Evolutionary conservation across 2,329 filamentous ascomycete genomes (phyloP), one percentile per base, ranked within the genome.

Genomic region (Albifimbria verrucaria): DNA sequence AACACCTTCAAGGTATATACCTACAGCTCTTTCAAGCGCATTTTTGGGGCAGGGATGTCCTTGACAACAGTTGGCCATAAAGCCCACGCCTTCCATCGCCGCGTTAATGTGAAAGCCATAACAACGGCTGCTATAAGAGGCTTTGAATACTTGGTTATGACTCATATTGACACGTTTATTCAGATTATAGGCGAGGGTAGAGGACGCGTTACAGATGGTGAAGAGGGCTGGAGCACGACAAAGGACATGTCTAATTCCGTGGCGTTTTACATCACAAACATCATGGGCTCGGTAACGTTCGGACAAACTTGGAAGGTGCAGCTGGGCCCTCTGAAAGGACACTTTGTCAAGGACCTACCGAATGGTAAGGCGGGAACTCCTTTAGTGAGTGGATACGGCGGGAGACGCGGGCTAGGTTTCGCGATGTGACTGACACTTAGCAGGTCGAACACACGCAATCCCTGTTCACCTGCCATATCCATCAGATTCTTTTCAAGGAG

Each of bases 241-340:
- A 50, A 55, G 18, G 53, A 57, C 22, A 52, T 57, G 50, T 50
- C 50, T 2, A 49, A 48, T 21, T 26, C 43, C n/a, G 47, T 57
- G 20, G 53, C 50, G 22, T 55, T 52, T 25, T 55, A 53, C 20
- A 55, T 57, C 32, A 50, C 55, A 26, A 53, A 57, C 24, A 57
- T 57, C 7, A 57, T 55, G 55, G 55, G 55, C 28, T 57, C 49
- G n/a, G 45, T 57, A 26, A 55, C 55, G 10, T 55, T 55, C 49
- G 53, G 53, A 7, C 50, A 48, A 28, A 55, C 53, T 12, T 57
- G 53, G 50, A 53, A 57, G 10, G 49, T 49, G n/a, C 55, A 57
- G 10, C 55, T 43, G 41, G 50, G 53, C n/a, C 45, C 46, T 3
- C 24, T 49, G 17, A 52, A 55, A 45, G 24, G 55, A 7, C 49